Base-by-base conservation (phyloP, 1,284 basidiomycete genomes). In the Cryptococcus sp. region DNA sequence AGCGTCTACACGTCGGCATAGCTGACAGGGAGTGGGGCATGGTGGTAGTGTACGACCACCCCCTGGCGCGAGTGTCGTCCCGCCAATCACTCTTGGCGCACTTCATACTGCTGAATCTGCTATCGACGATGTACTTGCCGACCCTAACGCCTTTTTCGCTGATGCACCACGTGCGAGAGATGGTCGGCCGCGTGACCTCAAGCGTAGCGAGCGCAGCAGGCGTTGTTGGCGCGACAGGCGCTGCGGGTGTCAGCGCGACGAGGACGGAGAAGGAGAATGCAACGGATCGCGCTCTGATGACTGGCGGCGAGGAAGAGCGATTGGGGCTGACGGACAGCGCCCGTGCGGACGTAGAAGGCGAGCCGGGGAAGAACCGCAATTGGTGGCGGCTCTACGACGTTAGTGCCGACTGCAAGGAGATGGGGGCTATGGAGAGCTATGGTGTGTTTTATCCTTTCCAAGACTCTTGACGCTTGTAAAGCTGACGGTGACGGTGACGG, bases 381-480 rank as follows among this genome's bases (percentile, higher is more conserved):
- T 77, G 74, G 76, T 78, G 74, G 72, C 71, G 70, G 40, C 53
- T 73, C 5, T 78, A 74, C 74, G 71, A 74, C 52, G 69, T 79
- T 15, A 64, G 66, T 5, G 72, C 72, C 3, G 75, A 76, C 43
- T 77, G 74, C 57, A 60, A 56, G 17, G 76, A 78, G 55, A 69
- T 79, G 48, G 76, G 76, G 16, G 71, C 66, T 45, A 73, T 78
- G 72, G 76, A 79, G 54, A 76, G 74, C 52, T 77, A 75, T 63
- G 72, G 68, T 72, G 52, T 41, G 73, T 63, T 3, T 23, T 8
- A 17, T 41, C 39, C 6, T n/a, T 22, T 43, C 15, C 35, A 50
- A 6, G 8, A 42, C n/a, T n/a, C n/a, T n/a, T n/a, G n/a, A 46
- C 43, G 3, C 42, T 20, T 25, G 42, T 39, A 5, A 15, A 15